Conservation (phyloP, 768 basidiomycete species). For the Amanita rubescens region DNA sequence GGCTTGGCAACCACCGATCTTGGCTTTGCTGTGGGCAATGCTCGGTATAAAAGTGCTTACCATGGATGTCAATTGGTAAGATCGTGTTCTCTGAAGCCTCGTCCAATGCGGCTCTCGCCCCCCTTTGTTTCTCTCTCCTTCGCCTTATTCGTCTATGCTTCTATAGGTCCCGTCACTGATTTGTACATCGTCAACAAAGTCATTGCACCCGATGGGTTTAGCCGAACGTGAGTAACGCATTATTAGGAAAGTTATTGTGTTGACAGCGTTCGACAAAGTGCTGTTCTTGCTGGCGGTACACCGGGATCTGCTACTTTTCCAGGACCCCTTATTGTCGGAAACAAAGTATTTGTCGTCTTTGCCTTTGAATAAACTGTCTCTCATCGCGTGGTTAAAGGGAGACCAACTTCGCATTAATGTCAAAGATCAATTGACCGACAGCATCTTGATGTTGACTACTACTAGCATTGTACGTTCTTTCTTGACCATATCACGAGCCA, state of each 20-base stretch:
- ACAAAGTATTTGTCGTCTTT: constrained; percentile 10
- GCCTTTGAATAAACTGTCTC: not conserved
- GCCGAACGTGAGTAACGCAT: constrained; percentile 25
- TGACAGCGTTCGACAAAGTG: constrained; percentile 3
- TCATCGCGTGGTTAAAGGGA: constrained; percentile 13
- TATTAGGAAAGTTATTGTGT: not conserved
- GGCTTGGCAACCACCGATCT: no score
- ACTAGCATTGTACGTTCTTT: constrained; percentile 25
- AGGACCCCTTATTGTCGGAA: constrained; percentile 34
- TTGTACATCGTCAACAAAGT: constrained; percentile 30
- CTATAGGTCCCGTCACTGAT: constrained; percentile 17
- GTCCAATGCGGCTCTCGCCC: not conserved
- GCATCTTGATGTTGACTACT: constrained; percentile 27
- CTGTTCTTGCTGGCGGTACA: constrained; percentile 15
- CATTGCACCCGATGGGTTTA: constrained; percentile 41
- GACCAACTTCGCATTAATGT: constrained; percentile 34
- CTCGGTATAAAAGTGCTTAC: not conserved
- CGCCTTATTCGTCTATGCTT: not conserved
- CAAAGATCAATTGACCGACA: constrained; percentile 29
- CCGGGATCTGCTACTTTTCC: constrained; percentile 13
- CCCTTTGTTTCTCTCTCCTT: not conserved
- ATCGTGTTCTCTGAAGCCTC: not conserved
- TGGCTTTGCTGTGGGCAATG: not conserved
- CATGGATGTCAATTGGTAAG: not conserved
- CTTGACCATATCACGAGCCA: not conserved